Base-by-base conservation (phyloP, 768 basidiomycete genomes). In the Leucocoprinus sp. region DNA sequence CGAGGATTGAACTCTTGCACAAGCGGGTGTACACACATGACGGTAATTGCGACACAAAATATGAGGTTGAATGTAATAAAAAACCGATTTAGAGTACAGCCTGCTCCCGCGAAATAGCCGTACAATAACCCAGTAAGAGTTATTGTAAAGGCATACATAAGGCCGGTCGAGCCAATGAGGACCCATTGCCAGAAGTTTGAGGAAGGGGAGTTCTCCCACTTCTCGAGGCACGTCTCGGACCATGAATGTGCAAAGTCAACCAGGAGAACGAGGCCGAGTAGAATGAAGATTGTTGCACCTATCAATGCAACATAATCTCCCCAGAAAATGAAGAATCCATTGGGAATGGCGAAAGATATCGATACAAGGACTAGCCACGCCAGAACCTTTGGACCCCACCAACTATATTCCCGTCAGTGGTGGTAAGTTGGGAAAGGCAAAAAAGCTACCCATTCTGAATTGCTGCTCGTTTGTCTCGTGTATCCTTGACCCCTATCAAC, bases 241-340 rank as follows among this genome's bases (percentile, higher is more conserved):
- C 93, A 98, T 4, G 90, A 86, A 60, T 99, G 96, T 1, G 96
- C 96, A 58, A 98, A 98, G 69, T 99, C 96, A 63, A 99, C 86
- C 48, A 99, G 82, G 35, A 99, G 83, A 47, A 99, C 90, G 22
- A 99, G 82, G 37, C 96, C 96, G 52, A 99, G 84, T 26, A 98
- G 81, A 60, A 99, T 97, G 70, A 99, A 99, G 50, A 93, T 61
- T 5, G 86, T 90, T 0, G 95, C 90, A 28, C 96, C 96, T 45
- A 97, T 80, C 35, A 96, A 75, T 18, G 93, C 77, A 50, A 91
- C 65, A 57, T 96, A 95, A 54, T 93, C 92, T 26, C 93, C 93
- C 86, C 92, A 98, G 62, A 96, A 89, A 68, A 98, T 93, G 70
- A 98, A 98, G 77, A 93, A 93, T 37, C 78, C 85, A 62, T 97